A percentile compares a stretch with the other conserved stretches of the same genome.
These are phyloP conservation scores for Ceriops decandra DNA, from an alignment of 345 rosid species.

Conservation along the genomic window DNA sequence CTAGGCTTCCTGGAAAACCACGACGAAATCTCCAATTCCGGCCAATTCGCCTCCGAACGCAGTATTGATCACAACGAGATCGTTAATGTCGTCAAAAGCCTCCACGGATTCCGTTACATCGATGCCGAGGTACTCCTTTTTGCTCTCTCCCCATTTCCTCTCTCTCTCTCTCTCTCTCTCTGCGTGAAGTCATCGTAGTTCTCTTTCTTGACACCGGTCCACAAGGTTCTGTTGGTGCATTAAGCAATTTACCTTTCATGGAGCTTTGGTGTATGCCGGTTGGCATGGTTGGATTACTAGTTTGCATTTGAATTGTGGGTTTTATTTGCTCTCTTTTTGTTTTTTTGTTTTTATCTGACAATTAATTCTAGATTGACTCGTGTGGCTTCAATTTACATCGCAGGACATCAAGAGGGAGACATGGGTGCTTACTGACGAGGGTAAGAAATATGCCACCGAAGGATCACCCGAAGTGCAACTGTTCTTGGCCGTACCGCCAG, in stretches of 20 bases:
- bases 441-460: conserved; percentile 57
- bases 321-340: neutral
- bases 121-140: conserved; percentile 47
- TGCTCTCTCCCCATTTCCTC: neutral
- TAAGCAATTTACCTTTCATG: neutral
- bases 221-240: neutral
- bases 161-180: too few species aligned
- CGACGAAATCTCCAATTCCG: conserved; percentile 64
- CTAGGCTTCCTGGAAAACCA: conserved; percentile 46
- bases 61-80: conserved; percentile 62
- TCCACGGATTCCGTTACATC: conserved; percentile 69
- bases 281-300: neutral
- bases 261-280: neutral
- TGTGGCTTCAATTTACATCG: neutral
- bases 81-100: conserved; percentile 77
- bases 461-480: conserved; percentile 89
- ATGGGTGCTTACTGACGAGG: conserved; percentile 84
- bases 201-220: neutral
- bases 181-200: too few species aligned
- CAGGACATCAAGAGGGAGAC: conserved; percentile 72
- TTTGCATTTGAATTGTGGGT: neutral
- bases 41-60: conserved; percentile 48
- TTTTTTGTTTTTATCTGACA: neutral
- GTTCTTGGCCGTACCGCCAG: conserved; percentile 62
- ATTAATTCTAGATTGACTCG: neutral